Base-by-base conservation (phyloP, 495 filamentous ascomycete genomes). In the Barbatosphaeria neglecta region DNA sequence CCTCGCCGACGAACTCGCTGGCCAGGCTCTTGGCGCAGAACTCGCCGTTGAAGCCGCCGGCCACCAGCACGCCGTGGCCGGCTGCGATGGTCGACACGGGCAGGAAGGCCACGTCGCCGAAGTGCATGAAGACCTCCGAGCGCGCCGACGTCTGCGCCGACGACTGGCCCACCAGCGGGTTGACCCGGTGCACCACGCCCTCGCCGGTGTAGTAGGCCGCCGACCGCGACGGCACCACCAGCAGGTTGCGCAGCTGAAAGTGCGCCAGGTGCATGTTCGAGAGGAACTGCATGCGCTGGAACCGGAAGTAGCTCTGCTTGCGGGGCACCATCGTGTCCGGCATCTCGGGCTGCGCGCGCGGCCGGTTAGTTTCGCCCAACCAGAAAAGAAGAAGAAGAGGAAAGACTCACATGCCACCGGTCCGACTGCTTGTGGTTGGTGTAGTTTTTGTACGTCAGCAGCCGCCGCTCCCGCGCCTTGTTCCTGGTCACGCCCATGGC, bases 191-290 rank as follows among this genome's bases (percentile, higher is more conserved):
- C 19, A 93, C 65, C 43, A 73, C 73, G 16, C 72, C 76, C 47
- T 70, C 67, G 22, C 72, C 72, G 22, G 87, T 80, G 60, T 93
- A 95, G 61, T 84, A 89, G 33, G 86, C 66, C 41, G 86, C 80
- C 41, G 84, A 83, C 37, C 82, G 81, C 9, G 83, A 84, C 16
- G 80, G 76, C 41, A 80, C 76, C 2, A 81, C 81, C 48, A 97
- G 71, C 1, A 92, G 64, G 58, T 95, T 90, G 41, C 90, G 85
- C 15, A 96, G 76, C 55, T 97, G 90, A 54, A 94, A 95, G 62
- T 96, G 90, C 28, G 83, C 69, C 20, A 90, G 65, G 22, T 74
- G 73, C 17, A 85, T 75, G 37, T 78, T 73, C 22, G 76, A 73
- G 28, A 68, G 63, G 3, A 84, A 78, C 47, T 84, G 75, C 78